Evolutionary conservation across 1,284 basidiomycete species (phyloP).

Genomic region (Rhodofomes roseus): DNA sequence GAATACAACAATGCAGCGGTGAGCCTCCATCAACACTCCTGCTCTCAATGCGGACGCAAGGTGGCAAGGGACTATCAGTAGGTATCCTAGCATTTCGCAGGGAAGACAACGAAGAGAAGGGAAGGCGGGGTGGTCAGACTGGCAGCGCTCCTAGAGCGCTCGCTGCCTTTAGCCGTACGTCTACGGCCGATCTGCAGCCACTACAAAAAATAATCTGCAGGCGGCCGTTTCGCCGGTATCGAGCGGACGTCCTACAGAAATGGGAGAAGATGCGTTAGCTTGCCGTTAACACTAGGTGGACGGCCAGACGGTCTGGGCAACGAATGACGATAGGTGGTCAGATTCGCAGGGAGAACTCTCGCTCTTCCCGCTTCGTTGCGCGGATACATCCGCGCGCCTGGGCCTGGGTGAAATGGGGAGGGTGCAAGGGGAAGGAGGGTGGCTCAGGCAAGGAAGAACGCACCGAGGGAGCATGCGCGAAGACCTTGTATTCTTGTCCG

Average conservation of each 20-base stretch:
- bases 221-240: slow-evolving; percentile 86
- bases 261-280: background rate
- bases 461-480: slow-evolving; percentile 74
- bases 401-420: background rate
- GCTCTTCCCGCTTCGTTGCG: background rate
- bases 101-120: background rate
- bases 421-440: slow-evolving; percentile 7
- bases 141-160: background rate
- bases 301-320: background rate
- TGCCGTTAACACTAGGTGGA: slow-evolving; percentile 8
- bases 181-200: background rate
- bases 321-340: background rate
- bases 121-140: background rate
- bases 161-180: background rate
- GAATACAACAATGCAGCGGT: background rate
- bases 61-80: background rate
- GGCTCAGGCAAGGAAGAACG: slow-evolving; percentile 22
- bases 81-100: background rate
- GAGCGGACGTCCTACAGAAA: slow-evolving; percentile 73
- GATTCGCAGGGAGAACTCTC: background rate
- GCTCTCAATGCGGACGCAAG: background rate
- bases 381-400: background rate
- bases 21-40: background rate
- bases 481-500: slow-evolving; percentile 89
- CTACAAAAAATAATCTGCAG: slow-evolving; percentile 78